Evolutionary conservation across 2,329 filamentous ascomycete species (phyloP).

Genomic region (Claviceps arundinis): DNA sequence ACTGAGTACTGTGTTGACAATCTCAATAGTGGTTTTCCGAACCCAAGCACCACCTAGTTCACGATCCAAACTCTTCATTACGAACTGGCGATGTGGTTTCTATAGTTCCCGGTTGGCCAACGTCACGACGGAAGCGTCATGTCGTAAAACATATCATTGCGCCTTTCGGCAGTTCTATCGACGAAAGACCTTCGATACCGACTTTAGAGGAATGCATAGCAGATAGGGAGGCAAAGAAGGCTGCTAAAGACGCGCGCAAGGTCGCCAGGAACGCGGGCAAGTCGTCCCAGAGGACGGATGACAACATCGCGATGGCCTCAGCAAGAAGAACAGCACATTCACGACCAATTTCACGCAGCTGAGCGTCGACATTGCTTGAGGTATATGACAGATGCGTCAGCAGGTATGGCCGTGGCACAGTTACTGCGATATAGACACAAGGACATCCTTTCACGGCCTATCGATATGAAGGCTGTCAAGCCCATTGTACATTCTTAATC

Average conservation of each 20-base stretch:
- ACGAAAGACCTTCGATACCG: constrained; percentile 52
- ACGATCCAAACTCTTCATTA: constrained; percentile 64
- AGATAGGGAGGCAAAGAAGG: constrained; percentile 39
- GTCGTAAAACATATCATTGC: constrained; percentile 65
- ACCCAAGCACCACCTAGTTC: constrained; percentile 54
- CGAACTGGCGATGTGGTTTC: constrained; percentile 62
- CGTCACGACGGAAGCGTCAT: constrained; percentile 55
- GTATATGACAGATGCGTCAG: not conserved
- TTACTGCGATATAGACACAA: not conserved
- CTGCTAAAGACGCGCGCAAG: constrained; percentile 42
- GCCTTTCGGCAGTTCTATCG: constrained; percentile 48
- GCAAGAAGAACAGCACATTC: not conserved
- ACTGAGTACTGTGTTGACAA: not conserved
- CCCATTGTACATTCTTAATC: not conserved
- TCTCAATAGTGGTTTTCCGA: constrained; percentile 42
- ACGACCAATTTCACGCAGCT: not conserved
- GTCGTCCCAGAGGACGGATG: constrained; percentile 19
- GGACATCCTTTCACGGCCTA: not conserved
- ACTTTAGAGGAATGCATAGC: constrained; percentile 47
- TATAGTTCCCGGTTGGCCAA: constrained; percentile 53
- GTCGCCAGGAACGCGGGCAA: constrained; percentile 42
- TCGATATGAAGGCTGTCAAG: not conserved
- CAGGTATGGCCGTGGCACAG: not conserved
- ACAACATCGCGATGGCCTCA: constrained; percentile 2
- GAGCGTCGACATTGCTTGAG: not conserved